Percentiles rank a stretch among this genome's conserved stretches.
Evolutionary conservation across 129 eudicot genomes (phyloP).

Genomic region (Mikania micrantha): DNA sequence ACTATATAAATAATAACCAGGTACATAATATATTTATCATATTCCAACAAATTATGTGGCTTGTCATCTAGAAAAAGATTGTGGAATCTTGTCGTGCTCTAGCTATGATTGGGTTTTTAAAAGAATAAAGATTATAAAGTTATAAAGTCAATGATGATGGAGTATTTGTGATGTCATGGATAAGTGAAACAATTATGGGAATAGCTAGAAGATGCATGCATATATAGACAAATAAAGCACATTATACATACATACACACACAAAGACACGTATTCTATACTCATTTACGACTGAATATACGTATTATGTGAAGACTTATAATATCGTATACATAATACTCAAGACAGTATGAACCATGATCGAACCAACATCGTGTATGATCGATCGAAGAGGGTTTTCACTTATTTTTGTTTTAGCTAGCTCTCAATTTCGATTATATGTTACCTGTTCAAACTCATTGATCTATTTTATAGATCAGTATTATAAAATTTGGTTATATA

Average conservation of each 20-base stretch:
- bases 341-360: not conserved
- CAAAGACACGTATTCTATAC: not conserved
- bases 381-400: not conserved
- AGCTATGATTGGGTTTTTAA: not conserved
- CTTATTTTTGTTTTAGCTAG: too few species aligned
- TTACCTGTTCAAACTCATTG: too few species aligned
- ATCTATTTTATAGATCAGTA: too few species aligned
- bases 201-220: conserved; percentile 9
- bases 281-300: not conserved
- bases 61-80: too few species aligned
- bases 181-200: conserved; percentile 11
- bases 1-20: too few species aligned
- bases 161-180: conserved; percentile 18
- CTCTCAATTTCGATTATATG: not conserved
- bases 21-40: too few species aligned
- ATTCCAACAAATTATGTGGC: too few species aligned
- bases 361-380: not conserved
- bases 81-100: not conserved
- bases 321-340: not conserved
- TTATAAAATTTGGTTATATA: too few species aligned
- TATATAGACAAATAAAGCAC: conserved; percentile 3
- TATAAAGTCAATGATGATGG: conserved; percentile 12
- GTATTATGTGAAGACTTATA: not conserved
- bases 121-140: conserved; percentile 6
- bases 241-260: not conserved